phyloP scores from a whole-genome alignment of 73 alveolate species.

The Paraurostyla sp. region DNA sequence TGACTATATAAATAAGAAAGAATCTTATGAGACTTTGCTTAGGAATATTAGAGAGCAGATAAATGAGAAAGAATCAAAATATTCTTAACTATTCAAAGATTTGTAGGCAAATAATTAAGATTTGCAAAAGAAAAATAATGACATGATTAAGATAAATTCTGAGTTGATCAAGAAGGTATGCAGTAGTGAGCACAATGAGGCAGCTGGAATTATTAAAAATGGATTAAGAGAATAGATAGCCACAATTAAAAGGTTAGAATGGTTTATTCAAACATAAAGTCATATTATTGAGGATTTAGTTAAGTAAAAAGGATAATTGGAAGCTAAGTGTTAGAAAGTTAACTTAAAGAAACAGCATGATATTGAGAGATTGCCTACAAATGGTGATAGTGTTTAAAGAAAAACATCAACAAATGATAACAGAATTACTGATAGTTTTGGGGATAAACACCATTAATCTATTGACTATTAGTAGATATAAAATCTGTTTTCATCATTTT shows the following conservation, averaged over 20 bases:
- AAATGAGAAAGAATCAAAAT: background rate
- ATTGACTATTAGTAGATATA: background rate
- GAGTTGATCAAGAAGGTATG: slow-evolving; percentile 21
- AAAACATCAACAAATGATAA: background rate
- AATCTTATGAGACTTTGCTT: background rate
- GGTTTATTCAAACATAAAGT: slow-evolving; percentile 33
- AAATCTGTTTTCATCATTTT: background rate
- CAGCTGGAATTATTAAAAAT: too few species aligned
- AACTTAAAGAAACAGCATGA: slow-evolving; percentile 4
- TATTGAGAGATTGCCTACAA: slow-evolving; percentile 8
- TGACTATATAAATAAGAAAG: slow-evolving; percentile 22
- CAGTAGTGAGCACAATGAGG: too few species aligned
- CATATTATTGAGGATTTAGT: slow-evolving; percentile 3
- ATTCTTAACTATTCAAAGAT: background rate
- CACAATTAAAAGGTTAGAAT: too few species aligned
- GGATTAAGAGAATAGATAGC: too few species aligned
- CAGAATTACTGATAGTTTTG: slow-evolving; percentile 8
- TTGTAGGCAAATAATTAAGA: background rate
- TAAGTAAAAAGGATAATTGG: background rate
- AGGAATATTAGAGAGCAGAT: slow-evolving; percentile 37
- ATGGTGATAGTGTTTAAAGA: background rate
- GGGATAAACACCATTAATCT: background rate
- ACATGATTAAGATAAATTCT: slow-evolving; percentile 16
- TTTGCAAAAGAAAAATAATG: background rate
- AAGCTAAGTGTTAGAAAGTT: background rate